phyloP scores from a whole-genome alignment of 495 filamentous ascomycete species.

The Copromyces sp. region DNA sequence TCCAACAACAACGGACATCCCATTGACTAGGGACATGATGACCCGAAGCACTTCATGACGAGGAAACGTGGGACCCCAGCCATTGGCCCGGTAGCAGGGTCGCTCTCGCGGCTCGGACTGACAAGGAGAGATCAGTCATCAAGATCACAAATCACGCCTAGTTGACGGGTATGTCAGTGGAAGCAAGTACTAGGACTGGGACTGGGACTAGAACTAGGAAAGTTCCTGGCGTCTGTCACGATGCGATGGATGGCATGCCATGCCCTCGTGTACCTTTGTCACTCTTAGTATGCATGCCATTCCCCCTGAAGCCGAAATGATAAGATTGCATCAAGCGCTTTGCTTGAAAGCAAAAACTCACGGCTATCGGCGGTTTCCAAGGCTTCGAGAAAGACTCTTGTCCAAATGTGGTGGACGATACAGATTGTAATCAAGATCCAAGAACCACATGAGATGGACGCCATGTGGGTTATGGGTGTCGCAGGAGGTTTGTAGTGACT shows the following conservation, averaged over 20 bases:
- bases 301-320: not conserved
- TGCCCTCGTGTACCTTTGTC: not conserved
- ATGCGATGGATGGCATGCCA: not conserved
- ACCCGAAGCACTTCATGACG: not conserved
- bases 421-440: not conserved
- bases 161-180: not conserved
- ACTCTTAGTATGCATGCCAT: not conserved
- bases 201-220: not conserved
- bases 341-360: not conserved
- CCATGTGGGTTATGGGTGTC: not conserved
- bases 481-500: not conserved
- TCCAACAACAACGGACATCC: not conserved
- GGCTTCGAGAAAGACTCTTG: not conserved
- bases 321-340: not conserved
- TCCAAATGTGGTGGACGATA: not conserved
- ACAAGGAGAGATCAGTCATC: not conserved
- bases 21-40: not conserved
- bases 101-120: not conserved
- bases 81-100: not conserved
- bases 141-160: not conserved
- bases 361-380: not conserved
- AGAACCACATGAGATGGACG: not conserved
- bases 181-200: not conserved
- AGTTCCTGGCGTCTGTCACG: not conserved
- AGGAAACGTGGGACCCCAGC: not conserved